A percentile compares a stretch with the other conserved stretches of the same genome.
phyloP scores from a whole-genome alignment of 768 basidiomycete species.

The Mycena galopus region DNA sequence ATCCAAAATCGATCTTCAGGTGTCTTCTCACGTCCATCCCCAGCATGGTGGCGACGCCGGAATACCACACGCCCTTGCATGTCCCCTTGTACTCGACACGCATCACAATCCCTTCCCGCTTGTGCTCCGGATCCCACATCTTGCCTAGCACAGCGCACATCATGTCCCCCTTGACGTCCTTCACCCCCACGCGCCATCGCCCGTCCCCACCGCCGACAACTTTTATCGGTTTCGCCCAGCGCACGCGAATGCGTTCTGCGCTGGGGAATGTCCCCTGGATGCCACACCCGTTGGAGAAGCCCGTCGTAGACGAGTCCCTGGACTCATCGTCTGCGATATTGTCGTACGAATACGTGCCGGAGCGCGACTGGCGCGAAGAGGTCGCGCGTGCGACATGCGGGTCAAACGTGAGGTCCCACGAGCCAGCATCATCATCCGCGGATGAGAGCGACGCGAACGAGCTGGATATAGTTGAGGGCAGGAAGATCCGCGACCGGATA shows the following conservation, averaged over 20 bases:
- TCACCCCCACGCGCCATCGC: slow-evolving; percentile 77
- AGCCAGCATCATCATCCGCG: slow-evolving; percentile 73
- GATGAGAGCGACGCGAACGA: slow-evolving; percentile 85
- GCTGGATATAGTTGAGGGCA: slow-evolving; percentile 64
- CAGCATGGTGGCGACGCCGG: slow-evolving; percentile 85
- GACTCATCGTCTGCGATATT: slow-evolving; percentile 88
- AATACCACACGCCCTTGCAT: slow-evolving; percentile 85
- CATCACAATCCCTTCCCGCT: slow-evolving; percentile 70
- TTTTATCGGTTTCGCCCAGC: slow-evolving; percentile 80
- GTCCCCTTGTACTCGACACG: slow-evolving; percentile 78
- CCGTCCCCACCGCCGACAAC: slow-evolving; percentile 62
- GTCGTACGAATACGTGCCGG: slow-evolving; percentile 65
- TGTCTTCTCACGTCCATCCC: slow-evolving; percentile 85
- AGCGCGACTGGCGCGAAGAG: slow-evolving; percentile 62
- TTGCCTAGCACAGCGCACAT: slow-evolving; percentile 69
- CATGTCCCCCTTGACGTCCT: slow-evolving; percentile 78
- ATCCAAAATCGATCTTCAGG: no score
- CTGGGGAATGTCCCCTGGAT: slow-evolving; percentile 86
- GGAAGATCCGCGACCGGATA: slow-evolving; percentile 80
- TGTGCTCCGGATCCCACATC: slow-evolving; percentile 51
- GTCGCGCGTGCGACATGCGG: slow-evolving; percentile 75
- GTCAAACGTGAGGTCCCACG: slow-evolving; percentile 85
- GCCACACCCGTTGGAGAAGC: slow-evolving; percentile 71
- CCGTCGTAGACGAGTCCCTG: slow-evolving; percentile 73
- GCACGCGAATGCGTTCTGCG: slow-evolving; percentile 78